These are phyloP conservation scores for Rhodosporidiobolus odoratus DNA, from an alignment of 768 basidiomycete species.

Conservation along the genomic window DNA sequence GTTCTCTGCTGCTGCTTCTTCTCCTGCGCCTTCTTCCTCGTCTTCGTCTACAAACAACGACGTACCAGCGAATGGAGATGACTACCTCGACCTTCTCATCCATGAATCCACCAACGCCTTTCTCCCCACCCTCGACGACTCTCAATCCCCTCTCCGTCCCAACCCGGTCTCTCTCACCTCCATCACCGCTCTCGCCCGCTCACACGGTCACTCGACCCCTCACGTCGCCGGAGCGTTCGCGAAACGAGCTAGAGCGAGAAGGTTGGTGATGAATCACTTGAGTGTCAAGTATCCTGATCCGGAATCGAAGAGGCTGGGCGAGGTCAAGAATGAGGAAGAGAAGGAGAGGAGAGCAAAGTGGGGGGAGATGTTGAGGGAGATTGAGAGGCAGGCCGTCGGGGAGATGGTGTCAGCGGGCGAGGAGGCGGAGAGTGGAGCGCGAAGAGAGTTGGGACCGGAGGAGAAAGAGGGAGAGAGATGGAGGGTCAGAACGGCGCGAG, in stretches of 20 bases:
- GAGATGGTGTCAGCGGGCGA: background rate
- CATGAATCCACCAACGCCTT: conserved; percentile 78
- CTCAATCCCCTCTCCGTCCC: conserved; percentile 5
- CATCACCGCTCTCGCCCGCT: conserved; percentile 60
- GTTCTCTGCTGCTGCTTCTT: no score
- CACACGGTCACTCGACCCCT: conserved; percentile 72
- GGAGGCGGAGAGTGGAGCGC: background rate
- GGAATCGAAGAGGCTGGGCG: background rate
- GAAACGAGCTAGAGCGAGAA: conserved; percentile 56
- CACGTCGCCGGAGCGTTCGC: conserved; percentile 66
- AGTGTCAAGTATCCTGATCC: conserved; percentile 56
- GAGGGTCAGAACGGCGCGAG: conserved; percentile 24
- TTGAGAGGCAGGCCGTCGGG: background rate
- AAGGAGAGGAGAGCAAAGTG: conserved; percentile 9
- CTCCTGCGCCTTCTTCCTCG: background rate
- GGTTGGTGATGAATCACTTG: conserved; percentile 71
- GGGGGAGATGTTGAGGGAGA: conserved; percentile 27
- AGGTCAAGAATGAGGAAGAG: background rate
- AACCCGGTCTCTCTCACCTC: conserved; percentile 45
- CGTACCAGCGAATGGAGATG: background rate
- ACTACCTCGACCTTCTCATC: conserved; percentile 57
- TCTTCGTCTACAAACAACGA: conserved; percentile 49
- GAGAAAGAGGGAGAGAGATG: background rate
- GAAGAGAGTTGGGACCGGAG: background rate
- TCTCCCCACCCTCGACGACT: conserved; percentile 54